phyloP scores from a whole-genome alignment of 139 green algal genomes.

The Haematococcus lacustris region DNA sequence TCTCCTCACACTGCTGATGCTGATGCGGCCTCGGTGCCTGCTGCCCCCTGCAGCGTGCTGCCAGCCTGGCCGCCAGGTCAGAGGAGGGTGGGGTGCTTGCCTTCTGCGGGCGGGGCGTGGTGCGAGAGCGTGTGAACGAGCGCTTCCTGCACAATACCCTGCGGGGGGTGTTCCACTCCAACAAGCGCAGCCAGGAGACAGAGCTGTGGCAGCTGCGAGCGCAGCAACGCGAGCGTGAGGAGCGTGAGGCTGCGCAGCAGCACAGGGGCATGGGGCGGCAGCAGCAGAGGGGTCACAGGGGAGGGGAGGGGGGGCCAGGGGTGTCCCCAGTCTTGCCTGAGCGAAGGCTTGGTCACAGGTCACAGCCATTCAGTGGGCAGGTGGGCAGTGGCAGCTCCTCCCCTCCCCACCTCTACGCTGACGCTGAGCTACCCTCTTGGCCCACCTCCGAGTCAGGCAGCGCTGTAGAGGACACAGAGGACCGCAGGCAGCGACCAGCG shows the following conservation, averaged over 20 bases:
- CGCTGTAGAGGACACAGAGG: no score
- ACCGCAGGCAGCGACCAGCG: no score
- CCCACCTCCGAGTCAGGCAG: no score
- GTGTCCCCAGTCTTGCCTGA: no score
- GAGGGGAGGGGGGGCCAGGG: background rate
- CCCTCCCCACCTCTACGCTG: no score
- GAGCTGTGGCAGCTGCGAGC: slow-evolving; percentile 51
- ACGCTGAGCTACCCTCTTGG: no score
- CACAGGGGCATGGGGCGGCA: background rate
- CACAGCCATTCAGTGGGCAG: no score
- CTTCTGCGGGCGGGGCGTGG: slow-evolving; percentile 28
- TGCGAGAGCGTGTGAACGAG: slow-evolving; percentile 57
- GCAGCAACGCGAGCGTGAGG: slow-evolving; percentile 25
- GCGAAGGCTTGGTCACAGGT: no score
- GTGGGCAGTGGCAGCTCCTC: no score
- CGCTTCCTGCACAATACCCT: slow-evolving; percentile 63
- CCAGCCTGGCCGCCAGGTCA: slow-evolving; percentile 24
- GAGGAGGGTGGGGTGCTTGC: slow-evolving; percentile 43
- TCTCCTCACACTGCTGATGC: background rate
- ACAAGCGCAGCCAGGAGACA: slow-evolving; percentile 44
- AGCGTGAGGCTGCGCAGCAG: background rate
- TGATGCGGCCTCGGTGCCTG: background rate
- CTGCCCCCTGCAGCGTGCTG: slow-evolving; percentile 10
- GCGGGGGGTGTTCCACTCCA: slow-evolving; percentile 37
- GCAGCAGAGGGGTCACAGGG: background rate